Evolutionary conservation across 2,329 filamentous ascomycete genomes (phyloP).

Genomic region (Lachnum nothofagi): DNA sequence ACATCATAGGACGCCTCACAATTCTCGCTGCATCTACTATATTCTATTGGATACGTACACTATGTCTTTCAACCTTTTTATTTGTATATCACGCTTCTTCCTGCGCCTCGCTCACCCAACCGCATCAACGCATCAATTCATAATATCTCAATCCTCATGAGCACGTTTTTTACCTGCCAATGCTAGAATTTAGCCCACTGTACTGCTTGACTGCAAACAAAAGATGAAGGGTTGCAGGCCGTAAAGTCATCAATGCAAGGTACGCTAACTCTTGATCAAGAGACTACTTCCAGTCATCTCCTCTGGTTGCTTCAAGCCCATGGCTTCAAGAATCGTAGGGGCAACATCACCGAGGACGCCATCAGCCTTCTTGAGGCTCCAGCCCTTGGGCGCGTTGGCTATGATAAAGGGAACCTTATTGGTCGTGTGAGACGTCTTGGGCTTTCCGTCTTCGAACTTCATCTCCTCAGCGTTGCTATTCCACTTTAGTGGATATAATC

Average conservation of each 20-base stretch:
- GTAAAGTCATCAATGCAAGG: constrained; percentile 12
- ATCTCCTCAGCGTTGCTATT: constrained; percentile 88
- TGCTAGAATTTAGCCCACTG: constrained; percentile 16
- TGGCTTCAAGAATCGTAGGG: constrained; percentile 82
- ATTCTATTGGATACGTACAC: not conserved
- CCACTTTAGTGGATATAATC: constrained; percentile 21
- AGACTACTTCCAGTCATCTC: constrained; percentile 89
- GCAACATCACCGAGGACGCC: constrained; percentile 97
- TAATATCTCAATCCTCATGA: constrained; percentile 23
- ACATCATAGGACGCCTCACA: no score
- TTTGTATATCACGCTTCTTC: not conserved
- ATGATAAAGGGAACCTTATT: constrained; percentile 98
- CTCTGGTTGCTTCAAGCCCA: constrained; percentile 84
- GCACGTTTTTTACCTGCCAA: constrained; percentile 30
- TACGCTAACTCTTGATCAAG: constrained; percentile 59
- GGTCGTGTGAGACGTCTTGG: constrained; percentile 95
- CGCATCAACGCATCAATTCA: constrained; percentile 5
- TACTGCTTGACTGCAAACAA: constrained; percentile 1
- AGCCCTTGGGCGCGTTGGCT: constrained; percentile 90
- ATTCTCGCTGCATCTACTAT: no score
- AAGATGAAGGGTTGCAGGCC: constrained; percentile 2
- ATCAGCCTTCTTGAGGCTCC: constrained; percentile 68
- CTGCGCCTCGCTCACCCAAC: not conserved
- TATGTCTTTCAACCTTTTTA: not conserved
- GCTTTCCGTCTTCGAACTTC: constrained; percentile 91